These are phyloP conservation scores for Colletotrichum sp. DNA, from an alignment of 2,329 filamentous ascomycete species.

Conservation along the genomic window DNA sequence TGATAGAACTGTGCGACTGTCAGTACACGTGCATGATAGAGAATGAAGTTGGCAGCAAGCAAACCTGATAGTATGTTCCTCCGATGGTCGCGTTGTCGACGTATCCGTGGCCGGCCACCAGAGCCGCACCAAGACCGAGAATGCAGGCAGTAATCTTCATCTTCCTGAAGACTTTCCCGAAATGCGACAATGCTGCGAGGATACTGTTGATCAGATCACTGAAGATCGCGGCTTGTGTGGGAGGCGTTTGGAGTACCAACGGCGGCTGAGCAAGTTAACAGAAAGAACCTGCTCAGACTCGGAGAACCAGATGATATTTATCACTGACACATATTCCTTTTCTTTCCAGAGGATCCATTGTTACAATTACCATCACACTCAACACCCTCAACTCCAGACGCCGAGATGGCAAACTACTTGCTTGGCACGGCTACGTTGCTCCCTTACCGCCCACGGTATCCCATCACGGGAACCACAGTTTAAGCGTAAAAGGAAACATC, in stretches of 20 bases:
- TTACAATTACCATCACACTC: not conserved
- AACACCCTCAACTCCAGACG: not conserved
- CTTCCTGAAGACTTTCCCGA: not conserved
- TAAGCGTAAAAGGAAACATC: slow-evolving; percentile 10
- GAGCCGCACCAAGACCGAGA: slow-evolving; percentile 37
- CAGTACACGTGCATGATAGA: not conserved
- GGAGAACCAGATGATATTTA: not conserved
- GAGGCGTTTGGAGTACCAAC: not conserved
- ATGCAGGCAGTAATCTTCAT: slow-evolving; percentile 14
- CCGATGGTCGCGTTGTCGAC: slow-evolving; percentile 51
- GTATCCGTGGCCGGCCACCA: slow-evolving; percentile 54
- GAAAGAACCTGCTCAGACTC: not conserved
- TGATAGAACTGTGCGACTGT: slow-evolving; percentile 34
- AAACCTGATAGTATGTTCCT: slow-evolving; percentile 40
- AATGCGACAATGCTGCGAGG: not conserved
- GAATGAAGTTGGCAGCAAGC: not conserved
- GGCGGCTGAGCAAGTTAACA: not conserved
- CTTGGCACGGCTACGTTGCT: not conserved
- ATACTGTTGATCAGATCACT: not conserved
- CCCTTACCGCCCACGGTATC: not conserved
- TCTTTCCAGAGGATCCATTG: not conserved
- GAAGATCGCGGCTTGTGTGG: not conserved
- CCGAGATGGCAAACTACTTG: not conserved
- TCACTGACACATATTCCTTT: not conserved
- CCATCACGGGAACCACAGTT: not conserved